Base-by-base conservation (phyloP, 305 asterid genomes). In the Solanum aculeatissimum region DNA sequence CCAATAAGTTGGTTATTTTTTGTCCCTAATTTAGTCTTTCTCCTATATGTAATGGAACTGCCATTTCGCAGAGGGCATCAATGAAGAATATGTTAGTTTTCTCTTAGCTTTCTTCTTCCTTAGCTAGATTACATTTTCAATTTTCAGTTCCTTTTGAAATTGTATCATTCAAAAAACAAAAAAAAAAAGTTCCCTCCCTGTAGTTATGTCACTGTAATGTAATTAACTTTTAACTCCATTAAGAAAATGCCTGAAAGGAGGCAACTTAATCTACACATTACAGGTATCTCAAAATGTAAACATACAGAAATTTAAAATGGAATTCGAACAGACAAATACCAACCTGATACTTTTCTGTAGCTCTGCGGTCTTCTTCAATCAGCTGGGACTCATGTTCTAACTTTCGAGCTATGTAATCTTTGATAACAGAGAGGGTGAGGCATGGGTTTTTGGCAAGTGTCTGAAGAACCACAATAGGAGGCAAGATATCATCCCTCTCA, bases 401-500 rank as follows among this genome's bases (percentile, higher is more conserved):
- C 93, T 94, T 97, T 87, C 98, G 90, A 84, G 98, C 96, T 79
- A 94, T 91, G 87, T 94, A 97, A 89, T 97, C 99, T 89, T 97
- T 95, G 89, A 95, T 91, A 57, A 95, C 99, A 62, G 99, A 95
- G 77, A 97, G 97, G 62, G 94, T 89, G 38, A 95, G 98, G 86
- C 98, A 94, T 43, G 98, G 97, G 83, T 97, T 95, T 87, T 97
- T 92, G 18, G 98, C 94, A 82, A 97, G 91, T 53, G 93, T 92
- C 88, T 97, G 98, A 86, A 97, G 90, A 92, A 97, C 99, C 87
- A 95, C 87, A 86, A 97, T 92, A 7, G 99, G 98, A 86, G 98
- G 98, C 91, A 97, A 89, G 68, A 97, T 94, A 87, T 95, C 98
- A 88, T 93, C 98, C 91, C 98, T 91, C 89, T 97, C 98, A 83